These are phyloP conservation scores for Nemania sp. DNA, from an alignment of 2,329 filamentous ascomycete species.

Conservation along the genomic window DNA sequence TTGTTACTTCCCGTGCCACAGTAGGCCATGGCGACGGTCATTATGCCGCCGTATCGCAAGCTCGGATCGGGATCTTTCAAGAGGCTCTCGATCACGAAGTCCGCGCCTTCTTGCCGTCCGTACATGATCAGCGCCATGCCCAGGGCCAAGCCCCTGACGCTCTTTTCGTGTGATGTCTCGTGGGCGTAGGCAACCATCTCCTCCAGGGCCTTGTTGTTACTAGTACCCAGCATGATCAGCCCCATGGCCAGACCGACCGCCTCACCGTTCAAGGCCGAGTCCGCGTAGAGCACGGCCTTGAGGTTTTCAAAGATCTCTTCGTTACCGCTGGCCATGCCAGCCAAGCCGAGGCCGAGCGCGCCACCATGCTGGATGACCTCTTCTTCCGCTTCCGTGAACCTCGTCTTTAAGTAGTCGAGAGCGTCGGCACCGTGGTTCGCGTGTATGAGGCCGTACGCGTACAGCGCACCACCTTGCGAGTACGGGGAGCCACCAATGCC, in stretches of 20 bases:
- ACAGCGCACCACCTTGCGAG: constrained; percentile 93
- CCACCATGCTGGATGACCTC: constrained; percentile 98
- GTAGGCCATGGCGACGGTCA: constrained; percentile 97
- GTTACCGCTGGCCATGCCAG: constrained; percentile 94
- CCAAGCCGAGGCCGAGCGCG: constrained; percentile 91
- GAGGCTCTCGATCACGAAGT: constrained; percentile 90
- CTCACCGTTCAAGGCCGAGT: constrained; percentile 95
- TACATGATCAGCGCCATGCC: constrained; percentile 99
- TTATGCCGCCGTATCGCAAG: constrained; percentile 93
- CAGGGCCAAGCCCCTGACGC: constrained; percentile 89
- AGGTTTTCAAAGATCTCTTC: constrained; percentile 90
- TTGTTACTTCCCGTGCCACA: constrained; percentile 98
- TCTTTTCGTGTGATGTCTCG: constrained; percentile 98
- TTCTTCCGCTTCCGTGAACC: constrained; percentile 76
- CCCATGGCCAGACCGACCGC: constrained; percentile 96
- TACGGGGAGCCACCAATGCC: constrained; percentile 83
- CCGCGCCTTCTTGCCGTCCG: constrained; percentile 88
- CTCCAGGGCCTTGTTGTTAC: constrained; percentile 87
- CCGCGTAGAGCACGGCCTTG: constrained; percentile 83
- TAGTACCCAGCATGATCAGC: constrained; percentile 97
- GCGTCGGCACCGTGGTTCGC: constrained; percentile 96
- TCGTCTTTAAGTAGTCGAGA: constrained; percentile 73
- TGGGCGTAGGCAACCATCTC: constrained; percentile 98
- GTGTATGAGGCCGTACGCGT: constrained; percentile 93
- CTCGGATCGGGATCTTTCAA: constrained; percentile 93